These are phyloP conservation scores for Geranium brycei DNA, from an alignment of 345 rosid genomes.

Conservation along the genomic window DNA sequence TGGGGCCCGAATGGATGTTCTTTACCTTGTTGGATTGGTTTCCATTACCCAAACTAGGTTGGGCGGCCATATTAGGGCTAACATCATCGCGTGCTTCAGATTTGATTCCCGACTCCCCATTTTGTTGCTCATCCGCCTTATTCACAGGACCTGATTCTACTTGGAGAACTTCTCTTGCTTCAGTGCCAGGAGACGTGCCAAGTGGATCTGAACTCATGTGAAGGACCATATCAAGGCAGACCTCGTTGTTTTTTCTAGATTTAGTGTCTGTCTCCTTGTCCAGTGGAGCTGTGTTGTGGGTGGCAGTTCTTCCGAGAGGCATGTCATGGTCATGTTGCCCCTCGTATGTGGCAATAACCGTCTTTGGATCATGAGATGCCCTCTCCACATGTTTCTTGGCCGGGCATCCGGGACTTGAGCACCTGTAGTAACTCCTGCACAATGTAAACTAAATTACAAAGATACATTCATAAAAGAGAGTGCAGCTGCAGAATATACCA, in stretches of 20 bases:
- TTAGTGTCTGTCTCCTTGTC: constrained; percentile 15
- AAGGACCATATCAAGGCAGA: constrained; percentile 8
- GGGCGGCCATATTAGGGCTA: constrained; percentile 2
- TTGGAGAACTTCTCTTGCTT: no score
- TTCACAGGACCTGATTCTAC: constrained; percentile 1
- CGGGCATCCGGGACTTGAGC: constrained; percentile 83
- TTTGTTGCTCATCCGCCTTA: constrained; percentile 18
- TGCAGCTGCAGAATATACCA: not conserved
- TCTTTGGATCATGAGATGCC: constrained; percentile 15
- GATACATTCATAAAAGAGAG: not conserved
- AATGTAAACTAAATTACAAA: constrained; percentile 1
- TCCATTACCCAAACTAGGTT: no score
- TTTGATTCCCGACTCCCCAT: constrained; percentile 8
- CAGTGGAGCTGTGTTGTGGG: constrained; percentile 6
- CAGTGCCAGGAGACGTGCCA: no score
- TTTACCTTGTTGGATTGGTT: no score
- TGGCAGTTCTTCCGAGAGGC: constrained; percentile 65
- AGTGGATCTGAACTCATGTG: constrained; percentile 6
- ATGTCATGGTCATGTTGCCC: constrained; percentile 72
- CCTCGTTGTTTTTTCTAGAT: constrained; percentile 23
- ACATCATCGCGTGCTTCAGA: not conserved
- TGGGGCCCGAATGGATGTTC: no score
- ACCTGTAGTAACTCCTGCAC: constrained; percentile 87
- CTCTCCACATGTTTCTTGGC: constrained; percentile 59
- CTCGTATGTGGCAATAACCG: constrained; percentile 54